phyloP scores from a whole-genome alignment of 2,329 filamentous ascomycete species.

The Penicillium aurantiogriseum region DNA sequence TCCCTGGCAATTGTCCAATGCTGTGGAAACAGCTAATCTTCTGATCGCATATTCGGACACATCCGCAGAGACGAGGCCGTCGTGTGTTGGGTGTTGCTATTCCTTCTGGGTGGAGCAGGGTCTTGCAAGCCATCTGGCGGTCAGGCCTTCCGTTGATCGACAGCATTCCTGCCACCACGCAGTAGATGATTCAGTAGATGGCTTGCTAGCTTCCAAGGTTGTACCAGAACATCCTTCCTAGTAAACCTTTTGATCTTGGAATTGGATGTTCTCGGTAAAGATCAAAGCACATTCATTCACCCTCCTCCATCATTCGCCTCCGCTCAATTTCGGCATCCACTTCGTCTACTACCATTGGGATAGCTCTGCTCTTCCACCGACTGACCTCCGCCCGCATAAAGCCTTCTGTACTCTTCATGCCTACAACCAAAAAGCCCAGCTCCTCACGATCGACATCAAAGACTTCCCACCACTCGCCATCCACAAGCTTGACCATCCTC shows the following conservation, averaged over 20 bases:
- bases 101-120: background rate
- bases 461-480: conserved; percentile 93
- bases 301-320: conserved; percentile 44
- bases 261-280: background rate
- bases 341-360: conserved; percentile 59
- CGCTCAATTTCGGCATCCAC: conserved; percentile 61
- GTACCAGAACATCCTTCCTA: background rate
- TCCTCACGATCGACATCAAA: conserved; percentile 96
- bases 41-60: background rate
- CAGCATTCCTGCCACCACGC: background rate
- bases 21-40: background rate
- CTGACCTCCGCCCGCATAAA: conserved; percentile 63
- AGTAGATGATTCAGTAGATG: background rate
- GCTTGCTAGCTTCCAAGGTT: background rate
- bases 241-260: background rate
- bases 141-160: background rate
- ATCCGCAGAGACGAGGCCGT: background rate
- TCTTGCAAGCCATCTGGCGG: background rate
- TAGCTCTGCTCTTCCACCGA: conserved; percentile 52
- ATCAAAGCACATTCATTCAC: conserved; percentile 33
- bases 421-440: conserved; percentile 87
- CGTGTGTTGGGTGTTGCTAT: background rate
- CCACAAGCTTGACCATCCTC: conserved; percentile 73
- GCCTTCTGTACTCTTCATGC: conserved; percentile 72
- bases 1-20: background rate